phyloP scores from a whole-genome alignment of 805 yeast species.

The Barnettozyma sp. region DNA sequence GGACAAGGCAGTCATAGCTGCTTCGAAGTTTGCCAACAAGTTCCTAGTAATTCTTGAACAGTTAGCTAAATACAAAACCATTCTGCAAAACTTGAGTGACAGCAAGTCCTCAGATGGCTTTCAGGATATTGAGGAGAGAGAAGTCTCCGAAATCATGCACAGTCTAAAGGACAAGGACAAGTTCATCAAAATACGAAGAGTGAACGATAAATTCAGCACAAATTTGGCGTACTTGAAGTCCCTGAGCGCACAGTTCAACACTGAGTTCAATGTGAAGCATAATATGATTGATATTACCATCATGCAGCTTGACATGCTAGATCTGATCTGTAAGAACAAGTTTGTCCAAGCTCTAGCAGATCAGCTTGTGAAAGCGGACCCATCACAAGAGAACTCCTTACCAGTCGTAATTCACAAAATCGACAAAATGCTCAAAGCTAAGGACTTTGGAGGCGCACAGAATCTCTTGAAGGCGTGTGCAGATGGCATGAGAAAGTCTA shows the following conservation, averaged over 20 bases:
- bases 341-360: slow-evolving; percentile 26
- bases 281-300: slow-evolving; percentile 27
- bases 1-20: slow-evolving; percentile 46
- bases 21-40: slow-evolving; percentile 47
- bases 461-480: slow-evolving; percentile 35
- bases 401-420: slow-evolving; percentile 32
- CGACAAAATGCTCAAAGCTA: slow-evolving; percentile 30
- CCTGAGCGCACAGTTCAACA: slow-evolving; percentile 17
- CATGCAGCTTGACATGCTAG: slow-evolving; percentile 35
- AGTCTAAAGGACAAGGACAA: slow-evolving; percentile 15
- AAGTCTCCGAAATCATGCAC: slow-evolving; percentile 29
- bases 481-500: slow-evolving; percentile 30
- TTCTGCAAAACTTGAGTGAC: slow-evolving; percentile 36
- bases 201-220: slow-evolving; percentile 15
- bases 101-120: slow-evolving; percentile 34
- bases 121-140: slow-evolving; percentile 36
- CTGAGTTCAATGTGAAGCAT: slow-evolving; percentile 11
- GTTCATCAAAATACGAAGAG: slow-evolving; percentile 19
- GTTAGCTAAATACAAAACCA: slow-evolving; percentile 36
- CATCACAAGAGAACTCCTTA: slow-evolving; percentile 26
- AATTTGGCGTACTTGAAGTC: slow-evolving; percentile 18
- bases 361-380: slow-evolving; percentile 13
- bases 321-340: slow-evolving; percentile 28
- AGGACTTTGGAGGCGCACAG: slow-evolving; percentile 34
- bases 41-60: slow-evolving; percentile 28